Evolutionary conservation across 495 filamentous ascomycete species (phyloP).

Genomic region (Aspergillus sclerotiicarbonarius): DNA sequence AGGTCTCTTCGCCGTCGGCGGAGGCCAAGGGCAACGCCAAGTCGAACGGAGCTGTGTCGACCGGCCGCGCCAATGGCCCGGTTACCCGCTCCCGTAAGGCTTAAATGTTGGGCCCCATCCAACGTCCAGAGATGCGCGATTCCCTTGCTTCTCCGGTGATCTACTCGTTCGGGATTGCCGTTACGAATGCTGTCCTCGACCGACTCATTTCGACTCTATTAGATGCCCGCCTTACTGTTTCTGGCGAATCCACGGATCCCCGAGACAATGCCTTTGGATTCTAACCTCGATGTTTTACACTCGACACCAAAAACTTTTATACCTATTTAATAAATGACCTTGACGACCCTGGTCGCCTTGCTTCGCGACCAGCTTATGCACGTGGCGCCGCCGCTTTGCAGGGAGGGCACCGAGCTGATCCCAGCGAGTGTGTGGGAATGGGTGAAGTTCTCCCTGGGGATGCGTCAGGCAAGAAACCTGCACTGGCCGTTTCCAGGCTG

Average conservation of each 20-base stretch:
- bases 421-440: slow-evolving; percentile 13
- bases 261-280: slow-evolving; percentile 1
- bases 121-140: not conserved
- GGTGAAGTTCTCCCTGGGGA: slow-evolving; percentile 13
- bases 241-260: not conserved
- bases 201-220: not conserved
- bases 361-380: slow-evolving; percentile 30
- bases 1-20: slow-evolving; percentile 36
- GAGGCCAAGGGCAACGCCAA: slow-evolving; percentile 28
- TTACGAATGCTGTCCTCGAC: not conserved
- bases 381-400: slow-evolving; percentile 20
- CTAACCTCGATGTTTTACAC: slow-evolving; percentile 9
- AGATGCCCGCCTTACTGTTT: not conserved
- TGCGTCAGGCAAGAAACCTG: not conserved
- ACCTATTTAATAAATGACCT: slow-evolving; percentile 47
- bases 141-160: slow-evolving; percentile 1
- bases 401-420: slow-evolving; percentile 16
- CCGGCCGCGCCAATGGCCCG: slow-evolving; percentile 44
- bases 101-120: slow-evolving; percentile 24
- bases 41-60: slow-evolving; percentile 34
- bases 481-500: slow-evolving; percentile 15
- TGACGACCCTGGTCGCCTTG: slow-evolving; percentile 39
- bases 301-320: slow-evolving; percentile 25
- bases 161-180: not conserved
- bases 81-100: slow-evolving; percentile 52